Evolutionary conservation across 2,329 filamentous ascomycete genomes (phyloP).

Genomic region (Exophiala dermatitidis): DNA sequence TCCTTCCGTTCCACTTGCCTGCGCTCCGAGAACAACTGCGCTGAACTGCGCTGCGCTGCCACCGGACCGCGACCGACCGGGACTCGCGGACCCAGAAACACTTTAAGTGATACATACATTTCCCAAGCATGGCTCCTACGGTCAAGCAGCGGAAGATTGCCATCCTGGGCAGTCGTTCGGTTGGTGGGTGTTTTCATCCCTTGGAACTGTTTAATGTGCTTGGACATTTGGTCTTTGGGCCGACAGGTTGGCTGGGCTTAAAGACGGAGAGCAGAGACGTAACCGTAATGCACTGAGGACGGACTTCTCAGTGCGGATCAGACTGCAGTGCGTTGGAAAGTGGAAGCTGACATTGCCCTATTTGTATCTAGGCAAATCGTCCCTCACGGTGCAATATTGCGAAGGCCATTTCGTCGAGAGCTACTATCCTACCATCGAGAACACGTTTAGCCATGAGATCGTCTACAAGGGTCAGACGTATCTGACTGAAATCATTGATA

Average conservation of each 20-base stretch:
- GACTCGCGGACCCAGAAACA: background rate
- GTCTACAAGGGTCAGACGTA: constrained; percentile 88
- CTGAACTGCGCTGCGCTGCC: too few species aligned
- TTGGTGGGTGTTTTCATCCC: constrained; percentile 52
- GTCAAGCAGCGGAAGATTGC: constrained; percentile 91
- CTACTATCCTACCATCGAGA: constrained; percentile 98
- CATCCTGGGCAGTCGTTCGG: constrained; percentile 88
- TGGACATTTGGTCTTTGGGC: too few species aligned
- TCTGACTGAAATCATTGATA: constrained; percentile 95
- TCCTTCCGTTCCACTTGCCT: too few species aligned
- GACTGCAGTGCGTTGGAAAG: too few species aligned
- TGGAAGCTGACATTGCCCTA: background rate
- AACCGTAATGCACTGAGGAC: too few species aligned
- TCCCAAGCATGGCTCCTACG: constrained; percentile 54
- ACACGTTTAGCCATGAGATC: constrained; percentile 95
- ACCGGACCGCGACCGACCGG: background rate
- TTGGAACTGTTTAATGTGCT: too few species aligned
- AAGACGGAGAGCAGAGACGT: too few species aligned
- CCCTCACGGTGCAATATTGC: constrained; percentile 91
- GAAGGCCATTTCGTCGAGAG: constrained; percentile 98
- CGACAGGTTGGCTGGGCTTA: too few species aligned
- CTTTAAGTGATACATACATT: background rate
- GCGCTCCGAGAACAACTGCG: too few species aligned
- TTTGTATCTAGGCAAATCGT: constrained; percentile 72
- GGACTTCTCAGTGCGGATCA: too few species aligned